Evolutionary conservation across 1,284 basidiomycete species (phyloP).

Genomic region (Entoloma clypeatum): DNA sequence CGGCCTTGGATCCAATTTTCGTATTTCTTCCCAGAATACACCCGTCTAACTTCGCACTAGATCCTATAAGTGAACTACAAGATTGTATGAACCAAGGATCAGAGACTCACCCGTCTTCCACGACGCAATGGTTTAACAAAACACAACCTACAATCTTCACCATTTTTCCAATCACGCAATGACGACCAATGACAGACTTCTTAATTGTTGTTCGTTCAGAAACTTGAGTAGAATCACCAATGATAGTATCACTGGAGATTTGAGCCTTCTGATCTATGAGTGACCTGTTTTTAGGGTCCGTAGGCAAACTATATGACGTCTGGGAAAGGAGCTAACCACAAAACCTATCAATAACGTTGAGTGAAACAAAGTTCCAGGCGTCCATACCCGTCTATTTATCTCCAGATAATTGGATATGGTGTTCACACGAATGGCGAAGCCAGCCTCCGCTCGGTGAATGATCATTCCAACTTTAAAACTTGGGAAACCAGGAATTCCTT

Average conservation of each 20-base stretch:
- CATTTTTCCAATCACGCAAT: conserved; percentile 86
- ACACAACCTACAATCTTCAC: conserved; percentile 85
- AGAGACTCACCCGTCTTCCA: conserved; percentile 72
- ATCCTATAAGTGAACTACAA: not conserved
- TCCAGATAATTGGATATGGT: conserved; percentile 82
- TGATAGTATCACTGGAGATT: conserved; percentile 81
- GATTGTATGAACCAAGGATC: not conserved
- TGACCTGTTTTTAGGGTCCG: conserved; percentile 56
- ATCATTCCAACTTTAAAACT: conserved; percentile 61
- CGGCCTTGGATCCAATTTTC: conserved; percentile 75
- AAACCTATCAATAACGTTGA: conserved; percentile 3
- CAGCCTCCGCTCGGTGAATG: conserved; percentile 52
- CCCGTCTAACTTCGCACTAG: conserved; percentile 85
- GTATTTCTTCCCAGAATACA: conserved; percentile 84
- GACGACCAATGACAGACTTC: conserved; percentile 83
- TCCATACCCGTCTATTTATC: conserved; percentile 70
- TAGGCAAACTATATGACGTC: conserved; percentile 51
- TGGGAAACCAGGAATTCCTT: conserved; percentile 30
- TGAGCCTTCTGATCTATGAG: conserved; percentile 77
- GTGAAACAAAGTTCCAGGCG: conserved; percentile 1
- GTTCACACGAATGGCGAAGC: conserved; percentile 75
- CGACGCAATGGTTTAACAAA: conserved; percentile 84
- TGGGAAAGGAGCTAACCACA: conserved; percentile 46
- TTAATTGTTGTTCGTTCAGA: conserved; percentile 87
- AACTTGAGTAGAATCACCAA: conserved; percentile 79